Evolutionary conservation across 345 rosid species (phyloP).

Genomic region (Toxicodendron radicans): DNA sequence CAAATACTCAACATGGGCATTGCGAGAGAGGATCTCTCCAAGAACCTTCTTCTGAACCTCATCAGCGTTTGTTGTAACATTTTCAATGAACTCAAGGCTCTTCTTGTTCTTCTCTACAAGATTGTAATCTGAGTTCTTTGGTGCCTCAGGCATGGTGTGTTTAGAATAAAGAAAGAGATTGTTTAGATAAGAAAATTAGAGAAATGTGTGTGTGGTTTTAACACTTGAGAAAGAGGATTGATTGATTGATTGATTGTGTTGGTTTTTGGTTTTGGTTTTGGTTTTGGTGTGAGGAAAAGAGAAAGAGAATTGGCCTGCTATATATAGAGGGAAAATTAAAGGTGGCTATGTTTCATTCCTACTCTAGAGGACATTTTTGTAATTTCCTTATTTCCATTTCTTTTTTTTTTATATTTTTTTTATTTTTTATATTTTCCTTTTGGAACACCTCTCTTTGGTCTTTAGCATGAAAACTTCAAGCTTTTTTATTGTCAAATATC

Average conservation of each 20-base stretch:
- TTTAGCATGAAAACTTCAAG: background rate
- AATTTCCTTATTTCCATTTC: background rate
- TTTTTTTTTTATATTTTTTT: background rate
- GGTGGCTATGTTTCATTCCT: conserved; percentile 19
- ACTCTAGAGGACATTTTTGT: conserved; percentile 19
- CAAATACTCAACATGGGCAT: conserved; percentile 88
- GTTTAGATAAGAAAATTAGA: background rate
- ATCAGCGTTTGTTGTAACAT: conserved; percentile 68
- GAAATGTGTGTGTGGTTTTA: no score
- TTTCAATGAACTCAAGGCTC: conserved; percentile 72
- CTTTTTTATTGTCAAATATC: conserved; percentile 27
- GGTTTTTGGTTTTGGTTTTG: background rate
- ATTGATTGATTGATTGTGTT: no score
- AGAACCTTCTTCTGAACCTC: conserved; percentile 70
- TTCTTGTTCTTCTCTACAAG: conserved; percentile 58
- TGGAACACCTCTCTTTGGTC: background rate
- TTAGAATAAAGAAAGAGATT: background rate
- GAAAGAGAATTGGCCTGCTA: conserved; percentile 26
- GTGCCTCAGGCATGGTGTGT: conserved; percentile 90
- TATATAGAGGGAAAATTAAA: conserved; percentile 41
- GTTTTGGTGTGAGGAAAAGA: conserved; percentile 51
- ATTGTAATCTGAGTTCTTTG: conserved; percentile 42
- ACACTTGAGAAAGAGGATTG: background rate
- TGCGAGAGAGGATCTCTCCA: conserved; percentile 77
- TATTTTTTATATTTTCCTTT: no score